These are phyloP conservation scores for Neurospora discreta DNA, from an alignment of 495 filamentous ascomycete species.

Conservation along the genomic window DNA sequence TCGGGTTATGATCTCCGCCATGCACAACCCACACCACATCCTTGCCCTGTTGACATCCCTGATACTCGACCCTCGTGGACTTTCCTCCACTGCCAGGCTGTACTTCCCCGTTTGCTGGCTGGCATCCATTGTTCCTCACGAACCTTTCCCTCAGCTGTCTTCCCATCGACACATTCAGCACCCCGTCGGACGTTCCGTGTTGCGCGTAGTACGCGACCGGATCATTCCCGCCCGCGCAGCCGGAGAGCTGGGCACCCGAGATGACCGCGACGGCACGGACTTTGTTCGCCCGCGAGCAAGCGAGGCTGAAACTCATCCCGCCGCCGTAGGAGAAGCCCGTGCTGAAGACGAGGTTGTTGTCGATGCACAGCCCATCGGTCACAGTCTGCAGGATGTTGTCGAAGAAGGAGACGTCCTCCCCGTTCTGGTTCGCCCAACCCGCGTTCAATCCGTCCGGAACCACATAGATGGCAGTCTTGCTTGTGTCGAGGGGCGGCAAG, in stretches of 20 bases:
- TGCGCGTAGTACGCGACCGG: conserved; percentile 36
- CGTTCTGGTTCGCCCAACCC: conserved; percentile 33
- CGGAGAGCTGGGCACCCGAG: conserved; percentile 22
- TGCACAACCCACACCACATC: conserved; percentile 22
- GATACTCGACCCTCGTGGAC: conserved; percentile 21
- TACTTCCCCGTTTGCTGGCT: conserved; percentile 3
- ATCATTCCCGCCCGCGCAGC: conserved; percentile 30
- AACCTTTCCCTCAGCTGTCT: conserved; percentile 27
- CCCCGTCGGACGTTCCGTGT: conserved; percentile 30
- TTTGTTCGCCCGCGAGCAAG: conserved; percentile 29
- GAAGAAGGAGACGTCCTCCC: conserved; percentile 35
- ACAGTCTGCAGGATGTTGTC: conserved; percentile 25
- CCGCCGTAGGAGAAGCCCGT: conserved; percentile 41
- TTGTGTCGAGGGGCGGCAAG: conserved; percentile 24
- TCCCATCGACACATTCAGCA: conserved; percentile 27
- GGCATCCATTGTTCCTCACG: conserved; percentile 31
- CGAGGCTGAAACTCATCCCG: conserved; percentile 34
- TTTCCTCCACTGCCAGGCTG: conserved; percentile 8
- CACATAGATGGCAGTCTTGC: conserved; percentile 30
- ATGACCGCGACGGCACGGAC: conserved; percentile 35
- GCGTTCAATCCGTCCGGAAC: conserved; percentile 31
- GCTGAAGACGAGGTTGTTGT: conserved; percentile 33
- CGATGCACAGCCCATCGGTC: conserved; percentile 33
- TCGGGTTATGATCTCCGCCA: conserved; percentile 20
- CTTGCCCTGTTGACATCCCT: conserved; percentile 20